These are phyloP conservation scores for Rhizoclosmatium globosum DNA, from an alignment of 192 early-diverging fungal species.

Conservation along the genomic window DNA sequence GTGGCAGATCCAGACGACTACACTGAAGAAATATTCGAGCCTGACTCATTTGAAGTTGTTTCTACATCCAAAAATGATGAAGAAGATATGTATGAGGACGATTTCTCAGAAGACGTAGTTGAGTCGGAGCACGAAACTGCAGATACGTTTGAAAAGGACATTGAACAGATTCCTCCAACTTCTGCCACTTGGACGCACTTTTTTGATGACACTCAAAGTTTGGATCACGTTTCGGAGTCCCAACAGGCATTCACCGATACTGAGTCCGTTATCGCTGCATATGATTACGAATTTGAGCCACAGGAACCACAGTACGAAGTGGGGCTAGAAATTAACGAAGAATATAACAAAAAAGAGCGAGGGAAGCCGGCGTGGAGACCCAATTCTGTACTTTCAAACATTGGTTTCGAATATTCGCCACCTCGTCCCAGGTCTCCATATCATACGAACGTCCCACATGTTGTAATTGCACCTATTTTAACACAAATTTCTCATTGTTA, in stretches of 20 bases:
- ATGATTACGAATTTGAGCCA: slow-evolving; percentile 6
- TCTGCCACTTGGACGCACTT: neutral
- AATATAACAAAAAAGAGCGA: neutral
- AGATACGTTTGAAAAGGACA: neutral
- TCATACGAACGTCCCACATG: neutral
- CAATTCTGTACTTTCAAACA: slow-evolving; percentile 22
- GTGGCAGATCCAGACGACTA: neutral
- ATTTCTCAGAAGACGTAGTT: neutral
- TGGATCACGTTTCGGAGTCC: neutral
- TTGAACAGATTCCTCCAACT: neutral
- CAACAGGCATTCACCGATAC: neutral
- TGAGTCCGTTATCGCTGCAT: neutral
- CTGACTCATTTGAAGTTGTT: neutral
- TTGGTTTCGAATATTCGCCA: slow-evolving; percentile 24
- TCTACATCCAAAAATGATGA: neutral
- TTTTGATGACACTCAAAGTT: neutral
- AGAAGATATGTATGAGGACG: neutral
- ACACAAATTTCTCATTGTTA: neutral
- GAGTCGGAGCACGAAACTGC: neutral
- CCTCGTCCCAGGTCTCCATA: neutral
- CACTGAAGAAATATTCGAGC: slow-evolving; percentile 4
- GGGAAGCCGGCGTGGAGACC: slow-evolving; percentile 26
- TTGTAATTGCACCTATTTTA: neutral
- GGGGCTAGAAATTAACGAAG: neutral
- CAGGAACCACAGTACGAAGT: neutral